These are phyloP conservation scores for Aspergillus sp. DNA, from an alignment of 2,329 filamentous ascomycete species.

Conservation along the genomic window DNA sequence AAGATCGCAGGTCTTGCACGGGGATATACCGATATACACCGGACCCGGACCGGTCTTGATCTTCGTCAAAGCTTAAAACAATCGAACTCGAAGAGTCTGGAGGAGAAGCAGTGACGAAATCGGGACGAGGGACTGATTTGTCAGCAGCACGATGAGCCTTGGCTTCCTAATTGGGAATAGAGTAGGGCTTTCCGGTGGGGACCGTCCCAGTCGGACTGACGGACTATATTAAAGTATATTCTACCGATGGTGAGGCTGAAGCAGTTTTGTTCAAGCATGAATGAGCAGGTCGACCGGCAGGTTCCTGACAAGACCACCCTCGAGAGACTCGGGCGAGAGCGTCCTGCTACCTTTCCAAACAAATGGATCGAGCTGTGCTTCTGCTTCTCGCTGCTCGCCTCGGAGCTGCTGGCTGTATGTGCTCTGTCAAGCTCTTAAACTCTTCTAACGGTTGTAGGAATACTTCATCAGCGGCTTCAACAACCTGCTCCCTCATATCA, in stretches of 20 bases:
- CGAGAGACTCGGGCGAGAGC: background rate
- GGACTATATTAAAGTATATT: too few species aligned
- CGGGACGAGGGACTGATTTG: background rate
- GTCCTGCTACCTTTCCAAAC: background rate
- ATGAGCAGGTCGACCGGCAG: too few species aligned
- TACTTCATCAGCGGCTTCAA: slow-evolving; percentile 9
- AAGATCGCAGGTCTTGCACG: background rate
- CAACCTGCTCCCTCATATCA: slow-evolving; percentile 6
- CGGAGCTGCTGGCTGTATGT: background rate
- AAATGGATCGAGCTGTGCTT: slow-evolving; percentile 1
- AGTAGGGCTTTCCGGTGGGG: background rate
- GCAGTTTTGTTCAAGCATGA: background rate
- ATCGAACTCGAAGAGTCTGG: too few species aligned
- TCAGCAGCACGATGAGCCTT: background rate
- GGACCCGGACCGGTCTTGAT: too few species aligned
- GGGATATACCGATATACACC: too few species aligned
- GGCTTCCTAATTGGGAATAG: background rate
- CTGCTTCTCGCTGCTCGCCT: background rate
- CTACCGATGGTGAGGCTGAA: background rate
- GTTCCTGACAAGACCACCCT: background rate
- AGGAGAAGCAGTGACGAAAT: background rate
- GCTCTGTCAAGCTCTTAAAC: too few species aligned
- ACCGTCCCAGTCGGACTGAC: too few species aligned
- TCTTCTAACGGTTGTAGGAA: background rate
- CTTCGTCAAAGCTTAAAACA: too few species aligned